Evolutionary conservation across 768 basidiomycete species (phyloP).

Genomic region (Auriscalpium vulgare): DNA sequence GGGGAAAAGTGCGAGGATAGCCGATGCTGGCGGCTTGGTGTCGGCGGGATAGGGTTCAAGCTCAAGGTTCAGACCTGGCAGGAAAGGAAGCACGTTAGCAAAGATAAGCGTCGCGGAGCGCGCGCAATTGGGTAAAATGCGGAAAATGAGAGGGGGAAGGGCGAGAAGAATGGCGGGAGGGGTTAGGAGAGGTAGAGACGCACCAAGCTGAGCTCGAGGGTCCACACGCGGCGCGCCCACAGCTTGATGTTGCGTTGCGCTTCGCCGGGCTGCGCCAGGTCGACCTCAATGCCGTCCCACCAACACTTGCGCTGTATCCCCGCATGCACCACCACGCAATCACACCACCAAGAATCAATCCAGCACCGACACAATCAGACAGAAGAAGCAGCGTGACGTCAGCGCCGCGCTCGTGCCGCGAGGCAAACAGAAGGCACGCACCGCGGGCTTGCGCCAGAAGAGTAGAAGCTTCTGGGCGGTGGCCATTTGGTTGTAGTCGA

Average conservation of each 20-base stretch:
- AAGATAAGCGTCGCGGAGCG: constrained; percentile 1
- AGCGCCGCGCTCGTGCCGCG: constrained; percentile 2
- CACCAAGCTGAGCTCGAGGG: constrained; percentile 91
- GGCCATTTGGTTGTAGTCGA: constrained; percentile 90
- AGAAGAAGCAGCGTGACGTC: too few relatives aligned
- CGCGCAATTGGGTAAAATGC: too few relatives aligned
- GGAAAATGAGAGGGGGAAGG: constrained; percentile 2
- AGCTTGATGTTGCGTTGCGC: constrained; percentile 65
- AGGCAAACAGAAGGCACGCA: constrained; percentile 35
- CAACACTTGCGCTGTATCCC: constrained; percentile 84
- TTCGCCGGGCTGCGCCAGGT: constrained; percentile 54
- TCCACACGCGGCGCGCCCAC: constrained; percentile 98
- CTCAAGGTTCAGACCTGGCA: constrained; percentile 7
- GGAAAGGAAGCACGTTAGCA: neutral
- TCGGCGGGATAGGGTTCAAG: too few relatives aligned
- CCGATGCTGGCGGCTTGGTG: neutral
- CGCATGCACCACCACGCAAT: neutral
- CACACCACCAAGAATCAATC: too few relatives aligned
- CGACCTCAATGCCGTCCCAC: constrained; percentile 97
- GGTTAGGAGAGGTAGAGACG: constrained; percentile 13
- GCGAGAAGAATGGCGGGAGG: neutral
- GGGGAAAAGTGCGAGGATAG: neutral
- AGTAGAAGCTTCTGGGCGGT: constrained; percentile 94
- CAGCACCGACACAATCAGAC: too few relatives aligned
- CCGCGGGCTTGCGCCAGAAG: constrained; percentile 99